Evolutionary conservation across 129 eudicot genomes (phyloP), one percentile per base, ranked within the genome.

Genomic region (Kitagawia praeruptora): DNA sequence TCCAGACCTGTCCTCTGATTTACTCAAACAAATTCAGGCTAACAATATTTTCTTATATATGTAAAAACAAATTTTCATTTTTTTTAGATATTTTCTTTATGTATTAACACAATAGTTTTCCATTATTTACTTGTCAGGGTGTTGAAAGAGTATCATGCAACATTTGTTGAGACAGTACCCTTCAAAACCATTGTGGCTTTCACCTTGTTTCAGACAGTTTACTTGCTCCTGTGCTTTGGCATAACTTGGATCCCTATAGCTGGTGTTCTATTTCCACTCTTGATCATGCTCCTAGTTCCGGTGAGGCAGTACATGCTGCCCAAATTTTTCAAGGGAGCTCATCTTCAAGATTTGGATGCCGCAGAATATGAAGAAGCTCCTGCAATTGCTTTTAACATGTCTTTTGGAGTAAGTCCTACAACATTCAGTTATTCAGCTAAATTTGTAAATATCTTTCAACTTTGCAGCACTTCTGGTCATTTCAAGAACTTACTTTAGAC

Each of bases 241-340:
- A 79, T 91, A 85, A 94, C 98, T 5, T 94, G 98, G 98, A 91
- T 94, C 53, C 98, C 97, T 28, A 87, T 94, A 27, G 98, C 98
- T 21, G 98, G 98, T 66, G 93, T 91, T 64, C 96, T 94, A 78
- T 94, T 94, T 87, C 98, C 98, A 10, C 82, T 94, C 85, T 77
- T 94, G 90, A 94, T 94, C 84, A 94, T 94, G 98, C 97, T 94
- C 79, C 89, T 94, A 81, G 97, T 94, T 42, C 98, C 98, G 4
- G 97, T 91, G 41, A 84, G 98, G 76, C 98, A 94, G 82, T 94
- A 94, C 85, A 61, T 91, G 80, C 97, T 94, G 48, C 96, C 97
- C 37, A 89, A 85, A 53, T 91, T 94, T 74, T 94, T 91, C 85
- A 94, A 94, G 88, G 98, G 88, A 39, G 97, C 86, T 27, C 98